phyloP scores from a whole-genome alignment of 768 basidiomycete genomes.

The Neoboletus subvelutipes region DNA sequence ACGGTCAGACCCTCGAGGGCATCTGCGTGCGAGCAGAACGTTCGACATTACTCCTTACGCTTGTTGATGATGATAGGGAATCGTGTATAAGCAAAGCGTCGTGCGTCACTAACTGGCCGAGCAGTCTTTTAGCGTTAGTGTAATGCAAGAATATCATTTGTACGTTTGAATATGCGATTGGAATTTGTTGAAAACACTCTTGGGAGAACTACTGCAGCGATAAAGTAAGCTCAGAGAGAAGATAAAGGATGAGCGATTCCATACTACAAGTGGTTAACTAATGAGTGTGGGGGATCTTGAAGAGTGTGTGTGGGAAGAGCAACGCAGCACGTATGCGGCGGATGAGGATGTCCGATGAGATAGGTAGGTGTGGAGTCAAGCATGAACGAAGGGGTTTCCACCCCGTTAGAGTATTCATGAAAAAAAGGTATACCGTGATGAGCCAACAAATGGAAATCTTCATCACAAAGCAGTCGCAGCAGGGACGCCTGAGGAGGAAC shows the following conservation, averaged over 20 bases:
- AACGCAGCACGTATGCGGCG: slow-evolving; percentile 7
- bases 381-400: slow-evolving; percentile 20
- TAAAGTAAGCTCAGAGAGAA: slow-evolving; percentile 23
- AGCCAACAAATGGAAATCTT: slow-evolving; percentile 12
- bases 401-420: slow-evolving; percentile 23
- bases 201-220: slow-evolving; percentile 19
- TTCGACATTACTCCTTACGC: slow-evolving; percentile 8
- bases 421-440: slow-evolving; percentile 25
- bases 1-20: slow-evolving; percentile 42
- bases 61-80: not conserved
- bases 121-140: not conserved
- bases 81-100: not conserved
- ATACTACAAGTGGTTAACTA: slow-evolving; percentile 27
- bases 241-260: slow-evolving; percentile 17
- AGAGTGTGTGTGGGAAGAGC: slow-evolving; percentile 5
- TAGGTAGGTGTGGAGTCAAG: slow-evolving; percentile 14
- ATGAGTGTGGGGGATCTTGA: slow-evolving; percentile 20
- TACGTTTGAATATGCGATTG: slow-evolving; percentile 16
- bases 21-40: slow-evolving; percentile 27
- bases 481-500: slow-evolving; percentile 1
- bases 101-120: too few relatives aligned
- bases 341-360: slow-evolving; percentile 18
- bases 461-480: slow-evolving; percentile 13
- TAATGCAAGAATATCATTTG: slow-evolving; percentile 11
- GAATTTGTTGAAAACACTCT: slow-evolving; percentile 9